Percentiles rank a stretch among this genome's conserved stretches.
These are phyloP conservation scores for Glycine tomentella DNA, from an alignment of 306 rosid species.

Conservation along the genomic window DNA sequence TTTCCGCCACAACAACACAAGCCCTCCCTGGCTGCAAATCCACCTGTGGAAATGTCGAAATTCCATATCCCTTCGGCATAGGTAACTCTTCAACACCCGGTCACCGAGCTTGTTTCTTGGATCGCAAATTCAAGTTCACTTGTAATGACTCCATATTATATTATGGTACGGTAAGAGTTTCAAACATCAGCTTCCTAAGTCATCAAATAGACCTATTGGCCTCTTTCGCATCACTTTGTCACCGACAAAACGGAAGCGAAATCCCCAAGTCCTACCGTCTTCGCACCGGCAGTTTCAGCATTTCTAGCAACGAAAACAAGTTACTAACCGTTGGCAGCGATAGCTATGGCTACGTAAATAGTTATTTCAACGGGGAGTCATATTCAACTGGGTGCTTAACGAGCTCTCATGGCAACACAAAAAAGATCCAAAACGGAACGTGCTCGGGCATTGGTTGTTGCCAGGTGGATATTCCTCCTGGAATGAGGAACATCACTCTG, in stretches of 20 bases:
- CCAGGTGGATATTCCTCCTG: too few species aligned
- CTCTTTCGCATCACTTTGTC: neutral
- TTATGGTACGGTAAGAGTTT: neutral
- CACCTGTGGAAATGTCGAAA: conserved; percentile 49
- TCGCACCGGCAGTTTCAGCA: neutral
- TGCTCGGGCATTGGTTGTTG: too few species aligned
- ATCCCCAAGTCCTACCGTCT: neutral
- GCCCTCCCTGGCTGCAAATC: conserved; percentile 33
- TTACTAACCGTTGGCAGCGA: neutral
- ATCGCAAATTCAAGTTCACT: neutral
- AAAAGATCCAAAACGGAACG: too few species aligned
- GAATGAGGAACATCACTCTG: too few species aligned
- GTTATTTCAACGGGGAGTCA: neutral
- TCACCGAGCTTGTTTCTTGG: conserved; percentile 17
- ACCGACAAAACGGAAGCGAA: neutral
- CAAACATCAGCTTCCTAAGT: conserved; percentile 32
- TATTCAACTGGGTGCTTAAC: conserved; percentile 20
- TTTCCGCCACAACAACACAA: neutral
- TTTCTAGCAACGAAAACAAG: conserved; percentile 12
- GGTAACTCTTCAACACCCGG: neutral
- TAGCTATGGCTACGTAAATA: neutral
- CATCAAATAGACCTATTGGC: neutral
- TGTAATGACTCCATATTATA: conserved; percentile 26
- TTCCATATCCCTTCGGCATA: conserved; percentile 66
- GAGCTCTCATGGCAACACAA: neutral